These are phyloP conservation scores for Boletus mariae DNA, from an alignment of 1,284 basidiomycete genomes.

Conservation along the genomic window DNA sequence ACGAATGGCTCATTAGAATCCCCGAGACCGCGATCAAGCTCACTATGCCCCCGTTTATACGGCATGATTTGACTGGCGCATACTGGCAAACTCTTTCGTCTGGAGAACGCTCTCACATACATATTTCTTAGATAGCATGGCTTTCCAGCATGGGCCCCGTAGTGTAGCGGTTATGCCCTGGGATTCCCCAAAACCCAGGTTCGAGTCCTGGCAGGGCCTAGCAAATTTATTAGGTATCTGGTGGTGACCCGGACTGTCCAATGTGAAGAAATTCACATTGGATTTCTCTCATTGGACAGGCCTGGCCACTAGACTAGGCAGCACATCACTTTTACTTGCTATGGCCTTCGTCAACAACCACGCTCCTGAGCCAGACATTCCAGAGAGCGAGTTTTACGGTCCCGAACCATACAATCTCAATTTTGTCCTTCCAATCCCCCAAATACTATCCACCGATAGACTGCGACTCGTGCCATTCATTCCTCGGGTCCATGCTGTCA, in stretches of 20 bases:
- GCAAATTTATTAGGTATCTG: background rate
- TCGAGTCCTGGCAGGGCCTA: slow-evolving; percentile 28
- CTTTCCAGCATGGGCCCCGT: slow-evolving; percentile 21
- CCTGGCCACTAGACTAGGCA: too few species aligned
- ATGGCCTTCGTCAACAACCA: slow-evolving; percentile 18
- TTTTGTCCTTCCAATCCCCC: slow-evolving; percentile 15
- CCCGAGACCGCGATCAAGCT: too few species aligned
- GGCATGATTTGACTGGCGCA: too few species aligned
- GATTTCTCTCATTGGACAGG: too few species aligned
- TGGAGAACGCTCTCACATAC: too few species aligned
- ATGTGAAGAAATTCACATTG: too few species aligned
- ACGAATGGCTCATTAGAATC: too few species aligned
- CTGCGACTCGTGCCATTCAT: slow-evolving; percentile 24
- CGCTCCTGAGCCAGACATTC: slow-evolving; percentile 7
- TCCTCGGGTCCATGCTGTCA: slow-evolving; percentile 18
- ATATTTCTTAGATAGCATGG: too few species aligned
- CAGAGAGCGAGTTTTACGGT: slow-evolving; percentile 18
- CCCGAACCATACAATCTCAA: slow-evolving; percentile 28
- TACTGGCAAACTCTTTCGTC: too few species aligned
- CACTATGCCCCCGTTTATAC: too few species aligned
- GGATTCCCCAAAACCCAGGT: slow-evolving; percentile 42
- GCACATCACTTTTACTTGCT: too few species aligned
- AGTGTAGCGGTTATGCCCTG: slow-evolving; percentile 61
- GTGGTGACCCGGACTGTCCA: too few species aligned
- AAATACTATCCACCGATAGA: slow-evolving; percentile 13